phyloP scores from a whole-genome alignment of 2,329 filamentous ascomycete species.

The Phialophora chinensis region DNA sequence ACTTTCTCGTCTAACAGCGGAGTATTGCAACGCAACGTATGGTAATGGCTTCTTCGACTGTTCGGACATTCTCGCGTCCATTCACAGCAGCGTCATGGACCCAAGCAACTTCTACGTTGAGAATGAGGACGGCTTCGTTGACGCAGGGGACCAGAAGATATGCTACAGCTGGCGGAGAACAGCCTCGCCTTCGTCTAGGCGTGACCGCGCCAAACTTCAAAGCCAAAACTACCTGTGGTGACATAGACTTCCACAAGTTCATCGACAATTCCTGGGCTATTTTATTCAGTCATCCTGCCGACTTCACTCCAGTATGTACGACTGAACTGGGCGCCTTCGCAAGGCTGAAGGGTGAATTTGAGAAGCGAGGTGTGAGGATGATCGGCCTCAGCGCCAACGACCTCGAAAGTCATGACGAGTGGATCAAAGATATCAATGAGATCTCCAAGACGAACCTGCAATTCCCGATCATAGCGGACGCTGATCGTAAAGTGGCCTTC shows the following conservation, averaged over 20 bases:
- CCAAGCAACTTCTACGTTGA: no score
- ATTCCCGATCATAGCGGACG: conserved; percentile 84
- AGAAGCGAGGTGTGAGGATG: conserved; percentile 85
- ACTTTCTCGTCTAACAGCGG: neutral
- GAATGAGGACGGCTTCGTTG: no score
- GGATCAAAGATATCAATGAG: conserved; percentile 89
- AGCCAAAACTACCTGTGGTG: conserved; percentile 68
- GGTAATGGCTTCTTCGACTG: neutral
- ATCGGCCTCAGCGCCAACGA: conserved; percentile 88
- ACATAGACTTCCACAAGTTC: conserved; percentile 73
- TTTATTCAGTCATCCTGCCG: conserved; percentile 73
- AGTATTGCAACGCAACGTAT: neutral
- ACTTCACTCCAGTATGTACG: conserved; percentile 95
- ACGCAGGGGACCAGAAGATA: no score
- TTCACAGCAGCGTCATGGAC: neutral
- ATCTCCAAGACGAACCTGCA: conserved; percentile 71
- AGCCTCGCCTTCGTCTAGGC: conserved; percentile 67
- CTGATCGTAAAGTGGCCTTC: conserved; percentile 76
- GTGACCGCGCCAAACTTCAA: conserved; percentile 71
- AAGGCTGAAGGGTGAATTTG: conserved; percentile 86
- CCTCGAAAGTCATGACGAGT: conserved; percentile 79
- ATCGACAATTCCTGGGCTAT: conserved; percentile 72
- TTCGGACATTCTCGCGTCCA: neutral
- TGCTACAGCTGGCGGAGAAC: conserved; percentile 17
- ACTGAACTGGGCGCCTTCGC: conserved; percentile 94